These are phyloP conservation scores for Nicotiana undulata DNA, from an alignment of 257 asterid species.

Conservation along the genomic window DNA sequence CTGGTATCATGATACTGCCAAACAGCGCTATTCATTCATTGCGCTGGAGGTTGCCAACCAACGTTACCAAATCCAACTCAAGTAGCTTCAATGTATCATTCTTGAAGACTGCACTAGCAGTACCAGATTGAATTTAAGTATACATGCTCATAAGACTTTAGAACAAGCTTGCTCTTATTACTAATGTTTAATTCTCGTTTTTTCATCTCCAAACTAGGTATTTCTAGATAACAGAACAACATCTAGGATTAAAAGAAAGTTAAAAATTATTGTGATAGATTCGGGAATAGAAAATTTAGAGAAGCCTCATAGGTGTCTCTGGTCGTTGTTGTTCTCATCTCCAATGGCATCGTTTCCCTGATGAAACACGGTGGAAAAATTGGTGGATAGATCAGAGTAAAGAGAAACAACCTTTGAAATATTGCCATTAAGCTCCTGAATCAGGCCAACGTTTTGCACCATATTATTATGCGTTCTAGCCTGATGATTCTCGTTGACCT, in stretches of 20 bases:
- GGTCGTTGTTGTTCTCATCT: conserved; percentile 18
- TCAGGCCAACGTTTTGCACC: conserved; percentile 54
- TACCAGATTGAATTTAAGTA: not conserved
- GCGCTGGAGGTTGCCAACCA: not conserved
- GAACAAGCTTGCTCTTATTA: no score
- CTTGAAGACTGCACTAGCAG: not conserved
- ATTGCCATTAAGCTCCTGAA: conserved; percentile 68
- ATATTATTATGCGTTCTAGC: conserved; percentile 51
- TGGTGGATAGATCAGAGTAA: conserved; percentile 48
- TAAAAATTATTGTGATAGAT: not conserved
- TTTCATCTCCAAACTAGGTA: not conserved
- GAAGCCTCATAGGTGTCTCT: conserved; percentile 8
- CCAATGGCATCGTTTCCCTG: conserved; percentile 11
- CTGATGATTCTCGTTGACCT: conserved; percentile 70
- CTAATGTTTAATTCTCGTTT: no score
- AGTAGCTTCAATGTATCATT: not conserved
- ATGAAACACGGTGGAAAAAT: conserved; percentile 35
- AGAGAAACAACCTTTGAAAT: conserved; percentile 53
- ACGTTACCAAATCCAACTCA: not conserved
- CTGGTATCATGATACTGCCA: not conserved
- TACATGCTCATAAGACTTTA: no score
- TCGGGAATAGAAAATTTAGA: not conserved
- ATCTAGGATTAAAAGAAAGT: not conserved
- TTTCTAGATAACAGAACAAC: no score
- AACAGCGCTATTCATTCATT: not conserved